Evolutionary conservation across 2,329 filamentous ascomycete genomes (phyloP).

Genomic region (Orbilia quercus): DNA sequence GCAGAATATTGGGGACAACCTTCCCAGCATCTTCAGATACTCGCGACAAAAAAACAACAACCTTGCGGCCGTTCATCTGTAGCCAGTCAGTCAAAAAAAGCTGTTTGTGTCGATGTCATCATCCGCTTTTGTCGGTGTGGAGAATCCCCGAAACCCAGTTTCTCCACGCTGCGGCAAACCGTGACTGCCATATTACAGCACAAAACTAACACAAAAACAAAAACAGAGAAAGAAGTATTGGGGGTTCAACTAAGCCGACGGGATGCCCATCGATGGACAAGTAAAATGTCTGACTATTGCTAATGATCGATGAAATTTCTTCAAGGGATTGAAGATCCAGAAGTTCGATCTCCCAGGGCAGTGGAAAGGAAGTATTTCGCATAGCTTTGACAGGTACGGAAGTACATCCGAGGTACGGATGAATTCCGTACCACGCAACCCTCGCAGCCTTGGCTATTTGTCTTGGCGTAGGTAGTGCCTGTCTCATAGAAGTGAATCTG

Average conservation of each 20-base stretch:
- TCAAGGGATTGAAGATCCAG: constrained; percentile 22
- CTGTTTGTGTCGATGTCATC: constrained; percentile 24
- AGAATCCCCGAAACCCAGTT: constrained; percentile 3
- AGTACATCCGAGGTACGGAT: constrained; percentile 55
- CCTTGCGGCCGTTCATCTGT: constrained; percentile 10
- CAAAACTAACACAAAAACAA: background rate
- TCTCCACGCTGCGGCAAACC: constrained; percentile 14
- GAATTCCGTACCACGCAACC: constrained; percentile 37
- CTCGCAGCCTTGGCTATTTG: constrained; percentile 31
- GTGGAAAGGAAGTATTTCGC: constrained; percentile 25
- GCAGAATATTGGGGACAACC: constrained; percentile 54
- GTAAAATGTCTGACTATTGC: constrained; percentile 34
- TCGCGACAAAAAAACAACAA: constrained; percentile 38
- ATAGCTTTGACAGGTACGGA: constrained; percentile 42
- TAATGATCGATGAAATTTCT: constrained; percentile 36
- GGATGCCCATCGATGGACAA: constrained; percentile 26
- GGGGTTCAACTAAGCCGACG: constrained; percentile 35
- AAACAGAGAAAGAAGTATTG: constrained; percentile 6
- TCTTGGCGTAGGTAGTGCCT: constrained; percentile 38
- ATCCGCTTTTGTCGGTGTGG: constrained; percentile 21
- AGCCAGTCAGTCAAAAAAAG: background rate
- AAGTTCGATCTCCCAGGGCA: constrained; percentile 23
- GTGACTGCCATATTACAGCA: constrained; percentile 21
- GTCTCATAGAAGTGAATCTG: constrained; percentile 22
- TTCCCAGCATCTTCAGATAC: constrained; percentile 40